Conservation (phyloP, 495 filamentous ascomycete genomes). For the Aspergillus baeticus region DNA sequence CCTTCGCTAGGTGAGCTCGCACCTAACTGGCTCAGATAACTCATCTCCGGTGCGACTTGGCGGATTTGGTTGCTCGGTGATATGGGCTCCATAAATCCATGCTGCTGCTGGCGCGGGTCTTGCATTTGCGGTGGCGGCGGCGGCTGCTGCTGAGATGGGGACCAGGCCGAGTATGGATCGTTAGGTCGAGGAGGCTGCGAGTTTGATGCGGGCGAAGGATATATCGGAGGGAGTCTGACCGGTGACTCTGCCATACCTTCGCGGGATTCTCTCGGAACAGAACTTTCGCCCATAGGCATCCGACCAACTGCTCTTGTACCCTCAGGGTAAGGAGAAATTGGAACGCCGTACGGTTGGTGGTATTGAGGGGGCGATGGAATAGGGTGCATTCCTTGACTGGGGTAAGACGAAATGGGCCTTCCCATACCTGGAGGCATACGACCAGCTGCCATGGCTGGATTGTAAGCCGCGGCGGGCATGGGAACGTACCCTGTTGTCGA, state of each 20-base stretch:
- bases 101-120: constrained; percentile 11
- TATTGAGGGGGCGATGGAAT: constrained; percentile 40
- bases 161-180: constrained; percentile 37
- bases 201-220: constrained; percentile 29
- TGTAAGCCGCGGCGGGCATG: constrained; percentile 28
- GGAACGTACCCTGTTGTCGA: constrained; percentile 32
- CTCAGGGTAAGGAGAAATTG: constrained; percentile 32
- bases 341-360: constrained; percentile 25
- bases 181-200: constrained; percentile 38
- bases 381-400: constrained; percentile 28
- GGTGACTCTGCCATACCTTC: constrained; percentile 37
- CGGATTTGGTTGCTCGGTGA: constrained; percentile 30
- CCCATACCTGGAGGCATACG: constrained; percentile 30
- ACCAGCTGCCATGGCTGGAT: constrained; percentile 27
- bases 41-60: constrained; percentile 18
- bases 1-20: constrained; percentile 22
- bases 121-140: constrained; percentile 4
- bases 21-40: constrained; percentile 25
- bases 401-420: constrained; percentile 30
- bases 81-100: constrained; percentile 27
- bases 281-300: constrained; percentile 27
- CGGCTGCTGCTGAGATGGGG: constrained; percentile 24
- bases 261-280: constrained; percentile 27
- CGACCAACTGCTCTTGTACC: constrained; percentile 25
- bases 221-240: constrained; percentile 45